Base-by-base conservation (phyloP, 805 yeast species). In the Kodamaea restingae region DNA sequence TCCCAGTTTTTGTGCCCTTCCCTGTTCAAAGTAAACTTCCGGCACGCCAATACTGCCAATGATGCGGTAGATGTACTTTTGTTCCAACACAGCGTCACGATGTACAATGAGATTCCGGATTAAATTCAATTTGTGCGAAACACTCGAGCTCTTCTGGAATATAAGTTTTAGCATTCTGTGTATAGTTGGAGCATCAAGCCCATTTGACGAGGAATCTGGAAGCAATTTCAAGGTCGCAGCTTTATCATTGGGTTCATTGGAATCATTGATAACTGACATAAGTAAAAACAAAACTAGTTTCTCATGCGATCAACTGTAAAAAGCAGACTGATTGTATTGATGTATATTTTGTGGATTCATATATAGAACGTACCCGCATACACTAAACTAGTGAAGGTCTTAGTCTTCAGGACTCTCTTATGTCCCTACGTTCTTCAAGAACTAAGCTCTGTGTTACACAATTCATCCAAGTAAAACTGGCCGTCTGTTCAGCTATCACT, bases 41-140 rank as follows among this genome's bases (percentile, higher is more conserved):
- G 45, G 45, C 1, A 32, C 38, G 2, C 50, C 49, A 5, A 47
- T 24, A 21, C 39, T 39, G 36, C 50, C 40, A 14, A 47, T 12
- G 4, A 47, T 37, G 4, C 31, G 32, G 29, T 40, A 41, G n/a
- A 47, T 34, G 15, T 36, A 28, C 3, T 17, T 17, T 9, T 27
- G 36, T 7, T 36, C 33, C 2, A 27, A n/a, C 3, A 22, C 14
- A 7, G 15, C 29, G 15, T 32, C 15, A 15, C 24, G 14, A 3
- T 46, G 44, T 8, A 43, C 18, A 2, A 43, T 26, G 4, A 38
- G 15, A 18, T 41, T 27, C 15, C 28, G 28, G 4, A 41, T 20
- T 5, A 41, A 22, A 18, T 18, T 29, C 15, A 33, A 27, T 33
- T 37, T 34, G 11, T 41, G 36, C 5, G 35, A 10, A n/a, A 25